phyloP scores from a whole-genome alignment of 257 asterid genomes.

The Salvia miltiorrhiza region DNA sequence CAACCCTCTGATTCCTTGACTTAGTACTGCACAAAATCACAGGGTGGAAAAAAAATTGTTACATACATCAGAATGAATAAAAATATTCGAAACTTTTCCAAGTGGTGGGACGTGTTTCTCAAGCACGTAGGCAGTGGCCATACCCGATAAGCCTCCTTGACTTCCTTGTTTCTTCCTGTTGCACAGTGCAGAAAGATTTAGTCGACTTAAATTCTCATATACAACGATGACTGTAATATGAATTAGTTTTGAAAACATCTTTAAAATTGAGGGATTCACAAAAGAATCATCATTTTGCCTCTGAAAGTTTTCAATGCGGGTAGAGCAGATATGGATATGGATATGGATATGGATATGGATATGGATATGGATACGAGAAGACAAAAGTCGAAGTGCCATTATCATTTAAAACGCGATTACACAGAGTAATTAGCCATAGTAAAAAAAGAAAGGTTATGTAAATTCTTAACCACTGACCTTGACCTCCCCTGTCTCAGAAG shows the following conservation, averaged over 20 bases:
- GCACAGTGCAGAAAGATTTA: neutral
- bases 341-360: neutral
- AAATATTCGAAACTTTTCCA: neutral
- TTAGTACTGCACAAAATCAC: conserved; percentile 48
- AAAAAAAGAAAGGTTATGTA: neutral
- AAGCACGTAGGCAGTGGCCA: conserved; percentile 16
- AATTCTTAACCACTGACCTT: conserved; percentile 44
- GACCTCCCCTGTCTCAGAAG: conserved; percentile 41
- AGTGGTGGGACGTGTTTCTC: neutral
- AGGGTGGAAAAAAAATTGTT: neutral
- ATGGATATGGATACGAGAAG: neutral
- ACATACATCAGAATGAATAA: neutral
- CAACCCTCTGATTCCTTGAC: conserved; percentile 82
- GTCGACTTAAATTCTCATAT: neutral
- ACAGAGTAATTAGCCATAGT: neutral
- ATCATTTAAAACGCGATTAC: neutral
- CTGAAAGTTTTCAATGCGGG: neutral
- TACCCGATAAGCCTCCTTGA: conserved; percentile 66
- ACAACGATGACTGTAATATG: conserved; percentile 14
- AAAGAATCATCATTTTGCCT: too few relatives aligned
- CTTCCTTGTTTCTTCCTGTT: conserved; percentile 54
- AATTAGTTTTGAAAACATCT: neutral
- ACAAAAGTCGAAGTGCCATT: neutral
- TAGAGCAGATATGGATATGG: neutral
- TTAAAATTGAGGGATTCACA: neutral